phyloP scores from a whole-genome alignment of 116 monocot genomes.

The Trichopus zeylanicus region DNA sequence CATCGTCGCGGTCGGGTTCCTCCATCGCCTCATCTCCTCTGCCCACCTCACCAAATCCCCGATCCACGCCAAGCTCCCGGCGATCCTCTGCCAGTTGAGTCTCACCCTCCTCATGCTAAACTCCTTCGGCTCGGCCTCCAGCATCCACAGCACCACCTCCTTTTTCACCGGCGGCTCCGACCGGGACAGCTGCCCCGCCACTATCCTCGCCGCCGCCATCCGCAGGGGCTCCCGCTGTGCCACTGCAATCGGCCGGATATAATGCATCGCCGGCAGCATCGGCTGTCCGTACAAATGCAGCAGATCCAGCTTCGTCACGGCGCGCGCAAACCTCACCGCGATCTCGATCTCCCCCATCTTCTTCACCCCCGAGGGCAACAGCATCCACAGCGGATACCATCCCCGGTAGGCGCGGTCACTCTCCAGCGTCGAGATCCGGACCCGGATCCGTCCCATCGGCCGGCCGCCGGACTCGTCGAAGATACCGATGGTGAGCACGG shows the following conservation, averaged over 20 bases:
- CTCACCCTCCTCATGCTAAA: slow-evolving; percentile 80
- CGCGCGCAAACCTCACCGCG: slow-evolving; percentile 55
- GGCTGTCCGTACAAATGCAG: slow-evolving; percentile 50
- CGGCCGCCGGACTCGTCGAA: slow-evolving; percentile 55
- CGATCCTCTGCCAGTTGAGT: slow-evolving; percentile 61
- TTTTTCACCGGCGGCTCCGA: slow-evolving; percentile 63
- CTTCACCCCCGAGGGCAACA: slow-evolving; percentile 44
- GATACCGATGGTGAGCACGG: slow-evolving; percentile 70
- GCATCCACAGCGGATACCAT: slow-evolving; percentile 43
- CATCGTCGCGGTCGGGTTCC: slow-evolving; percentile 54
- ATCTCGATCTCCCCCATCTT: slow-evolving; percentile 75
- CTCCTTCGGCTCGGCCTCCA: slow-evolving; percentile 51
- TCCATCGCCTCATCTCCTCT: slow-evolving; percentile 41
- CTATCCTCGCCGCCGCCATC: slow-evolving; percentile 42
- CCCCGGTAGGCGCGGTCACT: slow-evolving; percentile 41
- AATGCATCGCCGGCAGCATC: slow-evolving; percentile 73
- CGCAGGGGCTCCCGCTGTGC: slow-evolving; percentile 50
- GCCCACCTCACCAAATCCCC: slow-evolving; percentile 34
- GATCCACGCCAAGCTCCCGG: slow-evolving; percentile 32
- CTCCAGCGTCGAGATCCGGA: slow-evolving; percentile 63
- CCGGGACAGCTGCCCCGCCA: slow-evolving; percentile 46
- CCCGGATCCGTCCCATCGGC: slow-evolving; percentile 62
- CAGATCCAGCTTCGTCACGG: slow-evolving; percentile 36
- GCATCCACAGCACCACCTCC: slow-evolving; percentile 64
- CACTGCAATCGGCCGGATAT: slow-evolving; percentile 42